Evolutionary conservation across 1,139 yeast species (phyloP).

Genomic region (Hyphopichia khmerensis): DNA sequence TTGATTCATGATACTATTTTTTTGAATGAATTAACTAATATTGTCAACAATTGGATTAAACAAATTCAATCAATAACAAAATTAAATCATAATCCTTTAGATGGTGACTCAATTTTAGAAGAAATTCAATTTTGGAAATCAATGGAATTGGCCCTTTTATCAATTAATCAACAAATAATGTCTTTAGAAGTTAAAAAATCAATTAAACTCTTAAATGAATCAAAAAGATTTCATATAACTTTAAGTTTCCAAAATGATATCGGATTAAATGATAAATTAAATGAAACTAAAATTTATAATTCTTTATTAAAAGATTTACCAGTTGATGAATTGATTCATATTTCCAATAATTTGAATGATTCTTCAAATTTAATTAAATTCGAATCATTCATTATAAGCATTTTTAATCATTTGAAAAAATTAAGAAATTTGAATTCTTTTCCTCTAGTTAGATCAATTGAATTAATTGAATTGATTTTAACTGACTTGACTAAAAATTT

Average conservation of each 20-base stretch:
- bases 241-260: constrained; percentile 71
- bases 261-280: constrained; percentile 60
- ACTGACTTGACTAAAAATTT: constrained; percentile 31
- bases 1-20: constrained; percentile 51
- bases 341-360: constrained; percentile 20
- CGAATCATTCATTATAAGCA: constrained; percentile 40
- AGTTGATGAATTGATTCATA: constrained; percentile 54
- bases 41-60: constrained; percentile 72
- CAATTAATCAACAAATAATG: constrained; percentile 59
- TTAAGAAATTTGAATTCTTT: constrained; percentile 55
- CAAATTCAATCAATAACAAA: constrained; percentile 60
- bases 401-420: constrained; percentile 66
- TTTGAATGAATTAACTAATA: constrained; percentile 63
- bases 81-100: constrained; percentile 50
- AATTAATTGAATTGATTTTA: constrained; percentile 59
- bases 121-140: constrained; percentile 82
- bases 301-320: constrained; percentile 73
- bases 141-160: constrained; percentile 59
- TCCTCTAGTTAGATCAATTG: constrained; percentile 65
- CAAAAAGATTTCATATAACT: constrained; percentile 80
- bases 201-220: constrained; percentile 59
- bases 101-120: constrained; percentile 59
- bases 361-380: constrained; percentile 32
- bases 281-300: constrained; percentile 53
- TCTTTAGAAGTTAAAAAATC: constrained; percentile 58